These are phyloP conservation scores for Hemileccinum impolitum DNA, from an alignment of 768 basidiomycete species.

Conservation along the genomic window DNA sequence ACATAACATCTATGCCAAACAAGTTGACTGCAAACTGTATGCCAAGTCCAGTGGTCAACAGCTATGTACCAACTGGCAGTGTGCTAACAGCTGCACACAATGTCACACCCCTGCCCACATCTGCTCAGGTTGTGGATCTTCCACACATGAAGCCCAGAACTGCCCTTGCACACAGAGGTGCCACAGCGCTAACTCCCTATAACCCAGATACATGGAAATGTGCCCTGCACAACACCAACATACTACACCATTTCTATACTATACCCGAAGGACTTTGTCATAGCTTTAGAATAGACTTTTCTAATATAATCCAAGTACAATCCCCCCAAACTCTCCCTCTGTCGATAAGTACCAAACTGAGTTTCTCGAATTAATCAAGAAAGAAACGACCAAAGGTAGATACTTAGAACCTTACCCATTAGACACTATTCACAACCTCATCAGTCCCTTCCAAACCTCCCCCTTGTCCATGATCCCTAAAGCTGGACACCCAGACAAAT, in stretches of 20 bases:
- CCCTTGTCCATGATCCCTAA: background rate
- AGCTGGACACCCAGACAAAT: background rate
- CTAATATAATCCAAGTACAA: too few species aligned
- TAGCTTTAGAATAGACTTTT: background rate
- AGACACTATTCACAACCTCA: background rate
- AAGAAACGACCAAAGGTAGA: background rate
- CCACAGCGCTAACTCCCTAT: background rate
- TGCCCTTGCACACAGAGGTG: background rate
- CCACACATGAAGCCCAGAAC: background rate
- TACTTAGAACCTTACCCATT: background rate
- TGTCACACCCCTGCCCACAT: background rate
- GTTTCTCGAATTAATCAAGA: background rate
- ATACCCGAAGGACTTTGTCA: background rate
- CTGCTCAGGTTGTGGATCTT: background rate
- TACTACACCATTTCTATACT: fast-evolving
- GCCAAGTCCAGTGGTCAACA: too few species aligned
- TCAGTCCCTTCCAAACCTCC: background rate
- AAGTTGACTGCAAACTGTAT: too few species aligned
- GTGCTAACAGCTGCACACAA: background rate
- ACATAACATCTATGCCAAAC: too few species aligned
- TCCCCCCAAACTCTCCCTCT: background rate
- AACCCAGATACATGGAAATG: background rate
- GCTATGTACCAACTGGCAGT: background rate
- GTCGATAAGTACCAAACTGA: background rate
- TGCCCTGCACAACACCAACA: fast-evolving